Base-by-base conservation (phyloP, 2,329 filamentous ascomycete genomes). In the Gnomoniopsis smithogilvyi region DNA sequence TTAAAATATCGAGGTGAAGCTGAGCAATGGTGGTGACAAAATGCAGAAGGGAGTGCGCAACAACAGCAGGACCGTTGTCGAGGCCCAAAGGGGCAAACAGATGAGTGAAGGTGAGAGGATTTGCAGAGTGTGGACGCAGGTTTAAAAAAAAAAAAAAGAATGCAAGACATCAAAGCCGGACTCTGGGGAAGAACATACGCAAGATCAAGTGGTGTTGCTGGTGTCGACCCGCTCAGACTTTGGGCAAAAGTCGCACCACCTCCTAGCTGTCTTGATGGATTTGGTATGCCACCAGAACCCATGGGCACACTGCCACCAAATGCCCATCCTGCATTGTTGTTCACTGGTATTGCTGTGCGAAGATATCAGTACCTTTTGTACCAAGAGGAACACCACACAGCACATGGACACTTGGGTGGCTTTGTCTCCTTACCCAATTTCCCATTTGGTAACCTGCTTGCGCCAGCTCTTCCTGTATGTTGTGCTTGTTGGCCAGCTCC, bases 241-340 rank as follows among this genome's bases (percentile, higher is more conserved):
- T 88, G 85, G 51, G 85, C 85, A 73, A 88, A 88, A 72, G 85
- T 88, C 60, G 85, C 76, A 70, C 81, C 85, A 66, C 83, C 78
- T 63, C 80, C 78, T 67, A 84, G 73, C 74, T 85, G 80, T 68
- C 82, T 77, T 56, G 76, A 72, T 52, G 78, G 76, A 64, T 78
- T 84, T 67, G 79, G 82, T 59, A 85, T 75, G 47, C 78, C 78
- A 66, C 75, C 75, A 34, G 67, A 68, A 59, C 83, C 80, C 81
- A 88, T 86, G 26, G 85, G 83, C 67, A 86, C 78, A 65, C 78
- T 82, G 59, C 80, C 80, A 62, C 83, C 82, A 73, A 88, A 88
- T 14, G 81, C 81, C 85, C 86, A 88, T 62, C 82, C 82, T 60
- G 78, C 76, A 56, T 73, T 77, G 65, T 80, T 84, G 67, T 76